Conservation (phyloP, 306 rosid species). For the Lathyrus sativus region DNA sequence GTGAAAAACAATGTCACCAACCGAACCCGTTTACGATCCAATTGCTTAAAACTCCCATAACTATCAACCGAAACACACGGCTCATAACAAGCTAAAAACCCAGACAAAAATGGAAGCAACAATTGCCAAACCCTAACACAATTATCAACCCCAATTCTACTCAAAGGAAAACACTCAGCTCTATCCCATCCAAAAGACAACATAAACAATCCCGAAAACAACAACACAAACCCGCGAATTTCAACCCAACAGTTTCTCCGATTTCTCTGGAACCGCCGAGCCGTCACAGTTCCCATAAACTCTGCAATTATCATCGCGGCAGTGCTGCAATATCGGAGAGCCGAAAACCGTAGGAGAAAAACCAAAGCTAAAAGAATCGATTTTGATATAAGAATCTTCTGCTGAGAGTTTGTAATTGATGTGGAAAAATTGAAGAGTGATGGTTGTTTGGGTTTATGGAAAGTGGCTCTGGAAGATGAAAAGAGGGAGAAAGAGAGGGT, state of each 20-base stretch:
- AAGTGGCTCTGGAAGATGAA: slow-evolving; percentile 45
- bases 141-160: slow-evolving; percentile 41
- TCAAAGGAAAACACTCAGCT: slow-evolving; percentile 71
- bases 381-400: slow-evolving; percentile 45
- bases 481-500: slow-evolving; percentile 49
- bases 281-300: slow-evolving; percentile 60
- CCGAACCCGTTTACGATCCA: slow-evolving; percentile 64
- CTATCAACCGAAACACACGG: slow-evolving; percentile 46
- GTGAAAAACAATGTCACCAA: slow-evolving; percentile 71
- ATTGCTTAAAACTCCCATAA: slow-evolving; percentile 64
- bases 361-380: slow-evolving; percentile 70
- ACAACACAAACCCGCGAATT: slow-evolving; percentile 63
- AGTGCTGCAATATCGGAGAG: slow-evolving; percentile 80
- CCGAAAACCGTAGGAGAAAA: slow-evolving; percentile 81
- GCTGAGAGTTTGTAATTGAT: slow-evolving; percentile 55
- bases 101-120: slow-evolving; percentile 81
- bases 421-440: slow-evolving; percentile 37
- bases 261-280: slow-evolving; percentile 40
- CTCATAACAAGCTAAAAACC: slow-evolving; percentile 70
- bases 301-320: slow-evolving; percentile 94
- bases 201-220: slow-evolving; percentile 59
- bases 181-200: slow-evolving; percentile 84
- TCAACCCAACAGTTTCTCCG: slow-evolving; percentile 41
- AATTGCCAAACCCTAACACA: slow-evolving; percentile 77
- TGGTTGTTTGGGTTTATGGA: slow-evolving; percentile 46